These are phyloP conservation scores for Saturnispora mendoncae DNA, from an alignment of 805 yeast species.

Conservation along the genomic window DNA sequence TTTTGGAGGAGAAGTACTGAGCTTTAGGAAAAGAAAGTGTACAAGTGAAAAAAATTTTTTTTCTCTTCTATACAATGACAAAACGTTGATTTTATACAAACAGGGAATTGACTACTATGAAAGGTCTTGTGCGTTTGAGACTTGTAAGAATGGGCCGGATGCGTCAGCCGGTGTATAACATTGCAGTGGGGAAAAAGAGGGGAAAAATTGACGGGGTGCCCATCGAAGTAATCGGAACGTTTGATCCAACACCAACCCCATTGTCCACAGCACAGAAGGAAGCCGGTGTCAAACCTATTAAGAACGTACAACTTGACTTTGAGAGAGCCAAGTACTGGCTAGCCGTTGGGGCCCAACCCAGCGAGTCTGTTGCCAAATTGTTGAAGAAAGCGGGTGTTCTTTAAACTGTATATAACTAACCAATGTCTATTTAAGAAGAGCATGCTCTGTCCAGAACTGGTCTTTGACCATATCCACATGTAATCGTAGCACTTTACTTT, in stretches of 20 bases:
- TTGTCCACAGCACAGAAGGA: slow-evolving; percentile 52
- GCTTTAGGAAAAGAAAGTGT: not conserved
- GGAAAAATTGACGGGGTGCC: slow-evolving; percentile 85
- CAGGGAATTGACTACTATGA: slow-evolving; percentile 27
- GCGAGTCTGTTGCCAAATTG: slow-evolving; percentile 67
- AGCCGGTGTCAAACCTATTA: slow-evolving; percentile 49
- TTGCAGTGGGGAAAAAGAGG: slow-evolving; percentile 71
- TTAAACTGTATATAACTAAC: too few relatives aligned
- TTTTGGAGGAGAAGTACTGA: slow-evolving; percentile 29
- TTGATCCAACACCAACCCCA: slow-evolving; percentile 74
- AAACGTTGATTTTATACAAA: too few relatives aligned
- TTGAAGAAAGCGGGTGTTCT: slow-evolving; percentile 72
- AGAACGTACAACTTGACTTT: slow-evolving; percentile 79
- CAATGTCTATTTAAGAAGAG: too few relatives aligned
- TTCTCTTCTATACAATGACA: not conserved
- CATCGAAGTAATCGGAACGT: slow-evolving; percentile 91
- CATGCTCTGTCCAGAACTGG: slow-evolving; percentile 66
- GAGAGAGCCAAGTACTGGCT: slow-evolving; percentile 91
- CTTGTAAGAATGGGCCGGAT: slow-evolving; percentile 89
- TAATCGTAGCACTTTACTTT: slow-evolving; percentile 37
- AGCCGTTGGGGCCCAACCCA: slow-evolving; percentile 94
- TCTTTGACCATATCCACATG: slow-evolving; percentile 52
- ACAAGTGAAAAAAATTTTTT: not conserved
- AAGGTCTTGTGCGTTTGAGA: slow-evolving; percentile 77
- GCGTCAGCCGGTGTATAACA: slow-evolving; percentile 81